A percentile compares a stretch with the other conserved stretches of the same genome.
These are phyloP conservation scores for Dothistroma septosporum DNA, from an alignment of 2,329 filamentous ascomycete genomes.

Conservation along the genomic window DNA sequence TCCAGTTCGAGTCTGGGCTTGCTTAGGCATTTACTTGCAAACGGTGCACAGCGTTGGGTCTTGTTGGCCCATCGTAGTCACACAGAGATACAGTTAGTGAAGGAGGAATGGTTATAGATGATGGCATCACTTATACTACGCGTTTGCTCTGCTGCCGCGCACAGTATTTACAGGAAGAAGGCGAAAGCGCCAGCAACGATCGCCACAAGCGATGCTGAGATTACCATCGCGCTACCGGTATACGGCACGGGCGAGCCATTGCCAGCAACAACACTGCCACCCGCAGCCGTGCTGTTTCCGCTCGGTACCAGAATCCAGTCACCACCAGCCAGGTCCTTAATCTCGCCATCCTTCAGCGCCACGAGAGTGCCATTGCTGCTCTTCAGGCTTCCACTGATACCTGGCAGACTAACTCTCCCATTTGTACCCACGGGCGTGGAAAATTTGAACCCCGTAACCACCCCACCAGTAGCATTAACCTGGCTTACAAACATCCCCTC, in stretches of 20 bases:
- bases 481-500: conserved; percentile 41
- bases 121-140: no score
- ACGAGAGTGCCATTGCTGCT: conserved; percentile 32
- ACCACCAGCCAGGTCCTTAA: conserved; percentile 25
- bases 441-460: conserved; percentile 22
- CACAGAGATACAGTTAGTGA: no score
- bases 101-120: no score
- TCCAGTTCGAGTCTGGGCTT: no score
- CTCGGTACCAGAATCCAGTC: conserved; percentile 24
- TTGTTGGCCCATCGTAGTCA: no score
- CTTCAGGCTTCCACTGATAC: conserved; percentile 41
- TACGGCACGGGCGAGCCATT: not conserved
- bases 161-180: not conserved
- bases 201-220: not conserved
- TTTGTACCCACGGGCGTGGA: conserved; percentile 31
- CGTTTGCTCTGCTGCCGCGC: no score
- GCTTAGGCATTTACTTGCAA: no score
- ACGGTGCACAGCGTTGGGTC: no score
- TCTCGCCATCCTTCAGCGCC: conserved; percentile 24
- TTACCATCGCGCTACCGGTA: not conserved
- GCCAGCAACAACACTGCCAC: not conserved
- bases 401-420: conserved; percentile 32
- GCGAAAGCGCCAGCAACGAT: not conserved
- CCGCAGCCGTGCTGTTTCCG: not conserved
- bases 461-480: conserved; percentile 28